These are phyloP conservation scores for Physaria fendleri DNA, from an alignment of 345 rosid species.

Conservation along the genomic window DNA sequence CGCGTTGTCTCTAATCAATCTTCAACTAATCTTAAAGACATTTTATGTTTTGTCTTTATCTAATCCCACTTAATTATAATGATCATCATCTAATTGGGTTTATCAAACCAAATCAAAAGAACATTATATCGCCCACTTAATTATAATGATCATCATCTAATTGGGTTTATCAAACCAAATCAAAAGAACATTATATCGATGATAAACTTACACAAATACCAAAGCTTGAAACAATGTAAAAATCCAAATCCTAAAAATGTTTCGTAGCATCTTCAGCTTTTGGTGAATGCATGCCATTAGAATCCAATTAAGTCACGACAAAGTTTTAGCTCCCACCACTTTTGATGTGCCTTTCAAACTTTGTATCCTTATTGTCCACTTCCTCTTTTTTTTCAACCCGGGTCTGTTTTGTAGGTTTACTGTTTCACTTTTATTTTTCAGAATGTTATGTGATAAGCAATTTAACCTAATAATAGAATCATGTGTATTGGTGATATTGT, in stretches of 20 bases:
- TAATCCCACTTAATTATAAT: constrained; percentile 18
- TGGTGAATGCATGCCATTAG: constrained; percentile 65
- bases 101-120: constrained; percentile 18
- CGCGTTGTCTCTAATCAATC: constrained; percentile 29
- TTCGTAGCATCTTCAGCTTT: constrained; percentile 58
- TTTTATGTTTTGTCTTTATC: constrained; percentile 31
- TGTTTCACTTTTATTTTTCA: constrained; percentile 10
- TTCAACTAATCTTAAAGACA: constrained; percentile 31
- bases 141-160: constrained; percentile 14
- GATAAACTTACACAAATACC: constrained; percentile 24
- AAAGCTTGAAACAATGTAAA: constrained; percentile 21
- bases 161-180: constrained; percentile 18
- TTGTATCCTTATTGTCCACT: constrained; percentile 6
- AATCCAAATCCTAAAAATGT: constrained; percentile 33
- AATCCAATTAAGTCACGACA: constrained; percentile 54
- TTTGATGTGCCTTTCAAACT: constrained; percentile 29
- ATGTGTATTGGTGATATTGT: neutral
- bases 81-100: constrained; percentile 16
- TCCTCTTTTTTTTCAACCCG: neutral
- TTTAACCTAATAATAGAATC: neutral
- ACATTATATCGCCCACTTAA: too few species aligned
- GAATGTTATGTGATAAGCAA: neutral
- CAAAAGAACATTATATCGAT: constrained; percentile 25
- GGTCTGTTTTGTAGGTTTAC: neutral
- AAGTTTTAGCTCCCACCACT: constrained; percentile 35